These are phyloP conservation scores for Boletus sp. DNA, from an alignment of 768 basidiomycete species.

Conservation along the genomic window DNA sequence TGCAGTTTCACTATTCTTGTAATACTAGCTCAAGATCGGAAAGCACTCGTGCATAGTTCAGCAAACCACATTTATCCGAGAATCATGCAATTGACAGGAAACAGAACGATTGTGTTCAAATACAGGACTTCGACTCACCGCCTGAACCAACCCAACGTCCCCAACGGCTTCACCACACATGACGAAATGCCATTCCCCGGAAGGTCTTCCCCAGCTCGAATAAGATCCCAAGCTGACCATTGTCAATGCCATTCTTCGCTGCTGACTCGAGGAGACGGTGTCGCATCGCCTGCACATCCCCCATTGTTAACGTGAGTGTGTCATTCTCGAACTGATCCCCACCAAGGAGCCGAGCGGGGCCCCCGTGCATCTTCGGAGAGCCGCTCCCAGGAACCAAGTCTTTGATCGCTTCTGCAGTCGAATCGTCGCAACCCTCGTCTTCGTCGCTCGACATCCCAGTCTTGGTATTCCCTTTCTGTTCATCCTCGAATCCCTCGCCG, in stretches of 20 bases:
- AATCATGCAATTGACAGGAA: not conserved
- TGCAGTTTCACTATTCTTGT: not conserved
- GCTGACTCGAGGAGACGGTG: constrained; percentile 6
- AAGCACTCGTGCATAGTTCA: not conserved
- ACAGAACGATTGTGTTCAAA: not conserved
- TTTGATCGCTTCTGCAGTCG: not conserved
- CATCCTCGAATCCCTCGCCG: not conserved
- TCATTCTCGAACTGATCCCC: constrained; percentile 3
- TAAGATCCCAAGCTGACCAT: constrained; percentile 13
- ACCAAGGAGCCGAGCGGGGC: not conserved
- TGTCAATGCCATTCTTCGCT: not conserved
- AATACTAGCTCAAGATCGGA: not conserved
- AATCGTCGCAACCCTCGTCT: not conserved
- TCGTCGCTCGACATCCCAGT: not conserved
- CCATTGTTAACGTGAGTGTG: constrained; percentile 16
- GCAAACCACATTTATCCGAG: not conserved
- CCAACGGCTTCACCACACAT: constrained; percentile 20
- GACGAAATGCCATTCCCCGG: constrained; percentile 22
- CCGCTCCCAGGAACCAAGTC: not conserved
- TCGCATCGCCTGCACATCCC: constrained; percentile 18
- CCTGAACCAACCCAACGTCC: not conserved
- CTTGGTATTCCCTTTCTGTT: not conserved
- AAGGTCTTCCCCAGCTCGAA: constrained; percentile 23
- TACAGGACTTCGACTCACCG: not conserved
- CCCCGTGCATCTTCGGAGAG: not conserved